Conservation (phyloP, 2,329 filamentous ascomycete species). For the Venturia effusa region DNA sequence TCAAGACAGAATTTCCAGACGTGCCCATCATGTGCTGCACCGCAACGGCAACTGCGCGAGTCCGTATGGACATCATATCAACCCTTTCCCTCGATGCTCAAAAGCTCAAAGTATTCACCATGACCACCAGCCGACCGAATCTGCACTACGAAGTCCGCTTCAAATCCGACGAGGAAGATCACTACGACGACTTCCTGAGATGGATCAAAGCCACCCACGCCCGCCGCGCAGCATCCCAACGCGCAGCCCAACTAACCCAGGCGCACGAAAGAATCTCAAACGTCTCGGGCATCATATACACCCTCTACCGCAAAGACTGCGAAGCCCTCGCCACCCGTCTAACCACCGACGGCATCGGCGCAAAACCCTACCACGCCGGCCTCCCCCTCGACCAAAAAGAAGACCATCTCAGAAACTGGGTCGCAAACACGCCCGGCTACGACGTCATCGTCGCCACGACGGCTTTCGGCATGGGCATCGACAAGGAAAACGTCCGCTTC, state of each 20-base stretch:
- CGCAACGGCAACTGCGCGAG: slow-evolving; percentile 73
- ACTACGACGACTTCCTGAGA: slow-evolving; percentile 59
- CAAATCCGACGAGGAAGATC: slow-evolving; percentile 64
- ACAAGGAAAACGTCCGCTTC: slow-evolving; percentile 89
- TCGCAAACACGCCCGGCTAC: slow-evolving; percentile 62
- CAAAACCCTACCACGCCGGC: slow-evolving; percentile 62
- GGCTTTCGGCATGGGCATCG: slow-evolving; percentile 96
- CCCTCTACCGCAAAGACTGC: slow-evolving; percentile 62
- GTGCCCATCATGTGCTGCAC: slow-evolving; percentile 90
- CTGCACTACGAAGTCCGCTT: slow-evolving; percentile 86
- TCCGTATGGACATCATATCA: slow-evolving; percentile 71
- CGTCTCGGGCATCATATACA: slow-evolving; percentile 72
- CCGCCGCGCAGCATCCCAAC: slow-evolving; percentile 48
- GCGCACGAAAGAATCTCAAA: slow-evolving; percentile 37
- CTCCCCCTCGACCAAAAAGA: slow-evolving; percentile 57
- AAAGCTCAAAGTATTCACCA: slow-evolving; percentile 63
- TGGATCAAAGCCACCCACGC: slow-evolving; percentile 69
- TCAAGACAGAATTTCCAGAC: slow-evolving; percentile 67
- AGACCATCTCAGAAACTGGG: slow-evolving; percentile 60
- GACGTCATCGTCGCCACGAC: slow-evolving; percentile 92
- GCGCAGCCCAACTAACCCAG: slow-evolving; percentile 47
- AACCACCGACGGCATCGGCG: slow-evolving; percentile 58
- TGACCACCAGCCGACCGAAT: slow-evolving; percentile 74
- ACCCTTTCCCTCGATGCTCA: slow-evolving; percentile 58
- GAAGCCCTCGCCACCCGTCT: slow-evolving; percentile 58